Conservation (phyloP, 2,329 filamentous ascomycete genomes). For the Exserohilum turcica region DNA sequence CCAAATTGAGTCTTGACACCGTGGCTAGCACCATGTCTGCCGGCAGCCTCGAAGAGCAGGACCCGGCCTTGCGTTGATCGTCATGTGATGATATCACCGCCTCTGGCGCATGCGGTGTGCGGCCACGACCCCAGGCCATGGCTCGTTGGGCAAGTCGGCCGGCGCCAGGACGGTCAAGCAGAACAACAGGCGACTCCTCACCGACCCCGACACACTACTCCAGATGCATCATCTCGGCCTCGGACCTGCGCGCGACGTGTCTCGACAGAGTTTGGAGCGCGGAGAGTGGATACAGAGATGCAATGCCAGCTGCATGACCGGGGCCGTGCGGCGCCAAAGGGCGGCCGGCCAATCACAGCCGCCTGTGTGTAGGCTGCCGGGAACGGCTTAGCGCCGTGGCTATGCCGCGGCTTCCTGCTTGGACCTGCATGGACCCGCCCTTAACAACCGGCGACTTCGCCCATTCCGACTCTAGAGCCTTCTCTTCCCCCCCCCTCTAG, state of each 20-base stretch:
- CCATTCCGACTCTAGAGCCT: slow-evolving; percentile 13
- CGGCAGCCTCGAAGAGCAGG: neutral
- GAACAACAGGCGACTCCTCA: slow-evolving; percentile 4
- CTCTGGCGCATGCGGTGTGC: slow-evolving; percentile 2
- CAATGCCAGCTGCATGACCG: slow-evolving; percentile 12
- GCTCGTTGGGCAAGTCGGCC: slow-evolving; percentile 8
- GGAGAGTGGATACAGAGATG: slow-evolving; percentile 6
- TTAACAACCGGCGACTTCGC: slow-evolving; percentile 18
- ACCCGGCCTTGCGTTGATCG: neutral
- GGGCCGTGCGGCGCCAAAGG: slow-evolving; percentile 13
- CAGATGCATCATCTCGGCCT: slow-evolving; percentile 1
- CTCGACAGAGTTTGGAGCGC: neutral
- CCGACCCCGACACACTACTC: slow-evolving; percentile 5
- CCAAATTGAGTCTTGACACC: slow-evolving; percentile 5
- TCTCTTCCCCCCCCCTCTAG: slow-evolving; percentile 10
- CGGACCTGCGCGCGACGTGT: slow-evolving; percentile 3
- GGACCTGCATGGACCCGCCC: slow-evolving; percentile 17
- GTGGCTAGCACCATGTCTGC: neutral
- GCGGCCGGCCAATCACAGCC: slow-evolving; percentile 14
- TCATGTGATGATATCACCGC: slow-evolving; percentile 5
- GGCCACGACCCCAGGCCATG: slow-evolving; percentile 2
- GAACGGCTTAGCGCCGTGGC: slow-evolving; percentile 17
- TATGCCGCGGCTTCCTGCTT: slow-evolving; percentile 18
- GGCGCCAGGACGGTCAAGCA: slow-evolving; percentile 3
- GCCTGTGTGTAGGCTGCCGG: slow-evolving; percentile 5